phyloP scores from a whole-genome alignment of 2,329 filamentous ascomycete species.

The Cadophora malorum region DNA sequence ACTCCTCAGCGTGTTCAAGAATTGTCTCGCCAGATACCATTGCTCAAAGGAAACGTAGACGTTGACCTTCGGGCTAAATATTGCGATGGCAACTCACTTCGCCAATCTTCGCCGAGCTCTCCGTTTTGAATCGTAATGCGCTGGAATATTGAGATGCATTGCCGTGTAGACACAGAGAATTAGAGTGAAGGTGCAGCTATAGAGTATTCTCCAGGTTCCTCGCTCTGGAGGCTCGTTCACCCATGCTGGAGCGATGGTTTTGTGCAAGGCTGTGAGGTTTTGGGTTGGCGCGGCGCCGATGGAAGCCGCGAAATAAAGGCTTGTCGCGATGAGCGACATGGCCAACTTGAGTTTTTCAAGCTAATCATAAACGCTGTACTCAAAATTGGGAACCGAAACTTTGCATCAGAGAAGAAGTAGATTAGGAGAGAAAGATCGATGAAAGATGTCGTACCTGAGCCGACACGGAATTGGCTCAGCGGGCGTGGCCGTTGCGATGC shows the following conservation, averaged over 20 bases:
- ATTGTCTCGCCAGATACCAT: neutral
- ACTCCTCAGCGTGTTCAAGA: neutral
- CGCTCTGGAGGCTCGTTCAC: neutral
- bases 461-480: no score
- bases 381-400: no score
- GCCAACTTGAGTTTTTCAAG: no score
- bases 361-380: no score
- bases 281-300: no score
- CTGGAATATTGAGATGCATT: conserved; percentile 18
- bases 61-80: conserved; percentile 1
- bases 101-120: neutral
- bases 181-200: conserved; percentile 10
- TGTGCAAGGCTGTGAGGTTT: neutral
- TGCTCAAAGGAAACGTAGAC: conserved; percentile 2
- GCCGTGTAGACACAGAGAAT: conserved; percentile 10
- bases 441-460: no score
- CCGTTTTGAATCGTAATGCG: neutral
- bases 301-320: no score
- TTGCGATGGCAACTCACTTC: neutral
- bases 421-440: no score
- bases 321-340: no score
- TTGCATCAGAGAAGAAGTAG: no score
- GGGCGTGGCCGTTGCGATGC: no score
- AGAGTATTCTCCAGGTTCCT: conserved; percentile 10
- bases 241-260: neutral